These are phyloP conservation scores for Lachnellula suecica DNA, from an alignment of 2,329 filamentous ascomycete species.

Conservation along the genomic window DNA sequence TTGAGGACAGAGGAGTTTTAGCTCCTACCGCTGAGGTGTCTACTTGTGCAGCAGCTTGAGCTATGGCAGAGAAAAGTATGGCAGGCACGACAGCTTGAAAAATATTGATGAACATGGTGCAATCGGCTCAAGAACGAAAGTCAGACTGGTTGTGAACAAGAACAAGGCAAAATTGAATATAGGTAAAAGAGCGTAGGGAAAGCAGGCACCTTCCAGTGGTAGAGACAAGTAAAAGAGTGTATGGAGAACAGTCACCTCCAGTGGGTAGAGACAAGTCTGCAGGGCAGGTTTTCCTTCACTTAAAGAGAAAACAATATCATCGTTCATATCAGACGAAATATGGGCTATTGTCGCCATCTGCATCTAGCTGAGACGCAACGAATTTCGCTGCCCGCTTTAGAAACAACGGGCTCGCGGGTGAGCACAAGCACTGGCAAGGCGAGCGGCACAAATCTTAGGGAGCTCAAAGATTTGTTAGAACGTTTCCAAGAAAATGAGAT, in stretches of 20 bases:
- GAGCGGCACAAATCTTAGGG: background rate
- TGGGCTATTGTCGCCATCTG: background rate
- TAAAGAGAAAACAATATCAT: background rate
- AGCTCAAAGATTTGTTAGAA: background rate
- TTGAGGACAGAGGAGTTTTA: conserved; percentile 28
- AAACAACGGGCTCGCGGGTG: background rate
- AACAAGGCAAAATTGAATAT: background rate
- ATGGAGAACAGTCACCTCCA: background rate
- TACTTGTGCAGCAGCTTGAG: conserved; percentile 10
- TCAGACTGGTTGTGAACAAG: background rate
- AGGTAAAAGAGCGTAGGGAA: background rate
- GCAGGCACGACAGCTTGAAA: background rate
- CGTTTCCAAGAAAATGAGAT: background rate
- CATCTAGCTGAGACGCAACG: background rate
- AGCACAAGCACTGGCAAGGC: background rate
- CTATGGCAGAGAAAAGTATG: conserved; percentile 11
- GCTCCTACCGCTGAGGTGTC: conserved; percentile 27
- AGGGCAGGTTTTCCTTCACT: background rate
- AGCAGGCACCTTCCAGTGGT: background rate
- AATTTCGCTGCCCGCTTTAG: background rate
- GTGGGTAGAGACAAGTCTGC: background rate
- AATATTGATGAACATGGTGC: background rate
- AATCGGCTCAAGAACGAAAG: background rate
- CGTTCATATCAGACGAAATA: background rate
- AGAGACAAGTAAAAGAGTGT: background rate